These are phyloP conservation scores for Phytophthora aleatoria DNA, from an alignment of 352 stramenopile species.

Conservation along the genomic window DNA sequence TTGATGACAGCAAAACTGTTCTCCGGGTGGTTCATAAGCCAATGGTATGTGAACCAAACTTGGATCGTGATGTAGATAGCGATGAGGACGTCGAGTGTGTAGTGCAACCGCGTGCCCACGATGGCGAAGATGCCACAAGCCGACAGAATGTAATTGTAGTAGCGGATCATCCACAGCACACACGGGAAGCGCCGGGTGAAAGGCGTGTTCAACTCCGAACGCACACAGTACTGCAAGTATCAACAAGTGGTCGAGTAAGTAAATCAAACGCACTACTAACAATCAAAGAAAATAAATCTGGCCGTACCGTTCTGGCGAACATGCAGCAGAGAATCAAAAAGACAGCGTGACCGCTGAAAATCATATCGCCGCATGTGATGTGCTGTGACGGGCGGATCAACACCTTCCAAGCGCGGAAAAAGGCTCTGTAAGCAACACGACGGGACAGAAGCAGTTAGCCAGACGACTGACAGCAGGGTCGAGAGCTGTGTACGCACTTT, in stretches of 20 bases:
- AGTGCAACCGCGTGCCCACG: conserved; percentile 85
- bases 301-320: conserved; percentile 74
- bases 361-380: conserved; percentile 90
- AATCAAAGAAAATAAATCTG: not conserved
- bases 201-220: conserved; percentile 82
- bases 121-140: conserved; percentile 82
- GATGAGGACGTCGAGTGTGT: conserved; percentile 88
- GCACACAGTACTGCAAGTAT: conserved; percentile 71
- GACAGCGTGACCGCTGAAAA: conserved; percentile 88
- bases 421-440: conserved; percentile 48
- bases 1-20: conserved; percentile 70
- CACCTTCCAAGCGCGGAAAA: conserved; percentile 82
- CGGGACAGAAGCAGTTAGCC: not conserved
- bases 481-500: conserved; percentile 50
- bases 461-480: not conserved
- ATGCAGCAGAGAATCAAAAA: conserved; percentile 87
- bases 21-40: conserved; percentile 68
- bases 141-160: conserved; percentile 72
- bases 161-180: conserved; percentile 82
- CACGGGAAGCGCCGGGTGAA: conserved; percentile 79
- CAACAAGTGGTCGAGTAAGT: conserved; percentile 13
- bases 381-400: conserved; percentile 82
- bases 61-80: conserved; percentile 87
- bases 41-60: conserved; percentile 88
- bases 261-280: not conserved